A percentile compares a stretch with the other conserved stretches of the same genome.
Evolutionary conservation across 257 asterid genomes (phyloP).

Genomic region (Fraxinus cuspidata): DNA sequence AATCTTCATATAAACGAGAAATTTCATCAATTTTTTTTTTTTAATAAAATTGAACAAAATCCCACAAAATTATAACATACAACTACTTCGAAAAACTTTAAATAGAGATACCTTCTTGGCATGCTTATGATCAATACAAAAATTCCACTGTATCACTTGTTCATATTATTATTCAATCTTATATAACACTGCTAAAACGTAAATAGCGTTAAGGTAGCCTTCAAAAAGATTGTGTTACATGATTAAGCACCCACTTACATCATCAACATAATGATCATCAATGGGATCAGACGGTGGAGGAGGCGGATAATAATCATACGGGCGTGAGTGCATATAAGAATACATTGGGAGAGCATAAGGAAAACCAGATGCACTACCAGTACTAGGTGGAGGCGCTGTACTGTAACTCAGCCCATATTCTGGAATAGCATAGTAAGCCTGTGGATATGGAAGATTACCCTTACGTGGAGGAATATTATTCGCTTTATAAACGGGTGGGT

Average conservation of each 20-base stretch:
- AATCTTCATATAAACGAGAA: not conserved
- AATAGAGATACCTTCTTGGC: not conserved
- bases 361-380: constrained; percentile 35
- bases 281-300: constrained; percentile 25
- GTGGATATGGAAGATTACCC: constrained; percentile 39
- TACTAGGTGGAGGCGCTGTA: constrained; percentile 33
- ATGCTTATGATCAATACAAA: not conserved
- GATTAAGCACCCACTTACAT: constrained; percentile 39
- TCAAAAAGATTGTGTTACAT: constrained; percentile 29
- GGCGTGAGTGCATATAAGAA: constrained; percentile 30
- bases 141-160: too few species aligned
- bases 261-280: constrained; percentile 21
- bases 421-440: constrained; percentile 37
- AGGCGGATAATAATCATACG: constrained; percentile 22
- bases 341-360: constrained; percentile 45
- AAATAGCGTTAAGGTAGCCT: too few species aligned
- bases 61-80: too few species aligned
- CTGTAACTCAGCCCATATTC: constrained; percentile 55
- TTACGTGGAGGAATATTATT: constrained; percentile 34
- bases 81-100: too few species aligned
- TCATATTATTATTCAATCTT: not conserved
- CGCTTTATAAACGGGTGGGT: constrained; percentile 30
- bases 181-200: too few species aligned
- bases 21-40: too few species aligned
- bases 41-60: too few species aligned